Base-by-base conservation (phyloP, 2,329 filamentous ascomycete genomes). In the Fulvia fulva region DNA sequence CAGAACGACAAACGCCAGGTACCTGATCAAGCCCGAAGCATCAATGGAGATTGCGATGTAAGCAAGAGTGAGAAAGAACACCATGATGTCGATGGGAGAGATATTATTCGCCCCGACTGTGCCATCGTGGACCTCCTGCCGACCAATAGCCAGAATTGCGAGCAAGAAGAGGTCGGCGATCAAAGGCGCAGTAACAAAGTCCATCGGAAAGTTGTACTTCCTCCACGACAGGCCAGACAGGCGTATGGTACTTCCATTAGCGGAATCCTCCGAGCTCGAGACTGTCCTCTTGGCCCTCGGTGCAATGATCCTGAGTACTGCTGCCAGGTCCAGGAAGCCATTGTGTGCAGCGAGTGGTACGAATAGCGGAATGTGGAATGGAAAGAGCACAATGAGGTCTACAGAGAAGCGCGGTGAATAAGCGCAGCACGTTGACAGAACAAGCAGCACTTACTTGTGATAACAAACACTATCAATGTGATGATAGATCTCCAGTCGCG, bases 21-120 rank as follows among this genome's bases (percentile, higher is more conserved):
- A 90, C 55, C 87, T 77, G 66, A 90, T 89, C 16, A 90, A 76
- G 3, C 88, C 88, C 0, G 87, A 90, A 2, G 88, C 87, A 63
- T 90, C 88, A 59, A 90, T 88, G 0, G 87, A 90, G 47, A 91
- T 89, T 49, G 88, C 87, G 59, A 90, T 89, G 65, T 90, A 91
- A 2, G 88, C 87, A 47, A 70, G 56, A 0, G 86, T 88, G 45
- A 90, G 77, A 74, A 91, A 90, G 74, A 90, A 90, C 16, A 79
- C 74, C 85, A 90, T 89, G 60, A 90, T 89, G 60, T 90, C 87
- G 63, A 88, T 80, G 0, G 87, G 87, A 1, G 78, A 78, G 64
- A 91, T 90, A 66, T 85, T 77, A 65, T 88, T 76, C 1, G 85
- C 78, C 0, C 87, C 87, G 7, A 88, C 71, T 0, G 84, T 89